Conservation (phyloP, 768 basidiomycete genomes). For the Phanerochaete sordida region DNA sequence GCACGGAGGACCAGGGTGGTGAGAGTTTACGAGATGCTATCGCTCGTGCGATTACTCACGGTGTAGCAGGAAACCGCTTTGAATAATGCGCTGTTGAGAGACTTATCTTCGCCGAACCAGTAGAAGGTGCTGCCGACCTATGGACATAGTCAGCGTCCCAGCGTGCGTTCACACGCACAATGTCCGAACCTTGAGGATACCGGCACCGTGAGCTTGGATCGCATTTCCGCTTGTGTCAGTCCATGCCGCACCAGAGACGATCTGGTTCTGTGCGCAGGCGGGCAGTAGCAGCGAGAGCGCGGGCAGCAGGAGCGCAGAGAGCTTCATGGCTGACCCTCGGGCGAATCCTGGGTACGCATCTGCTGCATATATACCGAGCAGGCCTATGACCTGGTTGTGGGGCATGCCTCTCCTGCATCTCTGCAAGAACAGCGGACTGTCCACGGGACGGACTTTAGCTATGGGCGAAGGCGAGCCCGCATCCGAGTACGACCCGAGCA, state of each 20-base stretch:
- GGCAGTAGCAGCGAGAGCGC: conserved; percentile 5
- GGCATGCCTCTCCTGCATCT: neutral
- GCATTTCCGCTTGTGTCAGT: conserved; percentile 56
- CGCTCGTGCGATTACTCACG: conserved; percentile 25
- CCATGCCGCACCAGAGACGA: conserved; percentile 62
- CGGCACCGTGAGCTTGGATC: conserved; percentile 63
- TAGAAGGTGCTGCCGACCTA: conserved; percentile 54
- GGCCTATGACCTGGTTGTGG: neutral
- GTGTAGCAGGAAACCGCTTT: conserved; percentile 57
- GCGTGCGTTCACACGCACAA: neutral
- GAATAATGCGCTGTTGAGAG: conserved; percentile 51
- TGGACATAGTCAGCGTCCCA: neutral
- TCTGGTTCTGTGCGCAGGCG: conserved; percentile 30
- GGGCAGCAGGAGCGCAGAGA: conserved; percentile 5
- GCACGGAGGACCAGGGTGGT: neutral
- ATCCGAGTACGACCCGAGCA: conserved; percentile 1
- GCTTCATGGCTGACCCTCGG: conserved; percentile 8
- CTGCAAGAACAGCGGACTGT: neutral
- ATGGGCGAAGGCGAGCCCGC: neutral
- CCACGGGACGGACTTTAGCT: neutral
- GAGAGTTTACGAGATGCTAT: neutral
- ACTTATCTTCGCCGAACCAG: conserved; percentile 65
- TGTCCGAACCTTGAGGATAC: conserved; percentile 45
- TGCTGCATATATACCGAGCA: conserved; percentile 2
- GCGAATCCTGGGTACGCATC: neutral